phyloP scores from a whole-genome alignment of 2,329 filamentous ascomycete genomes.

The Rhinocladiella similis region DNA sequence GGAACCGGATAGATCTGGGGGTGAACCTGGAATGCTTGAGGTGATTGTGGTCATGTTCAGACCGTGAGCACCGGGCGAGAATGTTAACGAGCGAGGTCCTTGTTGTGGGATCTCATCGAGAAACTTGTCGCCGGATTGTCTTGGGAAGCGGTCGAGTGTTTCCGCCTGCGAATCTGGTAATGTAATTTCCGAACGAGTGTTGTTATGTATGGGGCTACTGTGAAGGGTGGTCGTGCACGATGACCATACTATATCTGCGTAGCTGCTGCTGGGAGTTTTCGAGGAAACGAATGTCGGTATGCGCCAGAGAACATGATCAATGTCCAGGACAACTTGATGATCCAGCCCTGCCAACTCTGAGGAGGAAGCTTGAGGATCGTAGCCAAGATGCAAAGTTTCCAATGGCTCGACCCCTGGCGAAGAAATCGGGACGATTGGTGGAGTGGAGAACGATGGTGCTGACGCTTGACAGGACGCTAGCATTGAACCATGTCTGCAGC shows the following conservation, averaged over 20 bases:
- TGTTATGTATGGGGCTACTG: constrained; percentile 11
- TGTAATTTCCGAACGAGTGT: constrained; percentile 22
- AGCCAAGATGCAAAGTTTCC: constrained; percentile 21
- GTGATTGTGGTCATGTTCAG: constrained; percentile 45
- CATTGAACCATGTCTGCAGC: constrained; percentile 12
- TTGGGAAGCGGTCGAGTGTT: constrained; percentile 13
- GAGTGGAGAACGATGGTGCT: constrained; percentile 6
- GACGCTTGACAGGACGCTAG: constrained; percentile 22
- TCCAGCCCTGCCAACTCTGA: constrained; percentile 30
- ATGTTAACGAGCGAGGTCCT: constrained; percentile 16
- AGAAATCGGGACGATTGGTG: constrained; percentile 16
- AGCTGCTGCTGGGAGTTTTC: constrained; percentile 4
- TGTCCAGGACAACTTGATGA: constrained; percentile 40
- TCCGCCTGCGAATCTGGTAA: constrained; percentile 12
- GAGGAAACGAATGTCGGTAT: constrained; percentile 20
- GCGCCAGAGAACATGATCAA: constrained; percentile 30
- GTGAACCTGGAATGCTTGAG: constrained; percentile 61
- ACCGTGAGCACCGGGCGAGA: constrained; percentile 14
- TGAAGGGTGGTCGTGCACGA: constrained; percentile 1
- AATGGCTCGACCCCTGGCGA: constrained; percentile 22
- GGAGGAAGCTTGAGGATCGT: constrained; percentile 20
- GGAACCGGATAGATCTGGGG: constrained; percentile 76
- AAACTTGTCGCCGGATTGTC: constrained; percentile 6
- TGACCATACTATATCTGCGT: constrained; percentile 9
- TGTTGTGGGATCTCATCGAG: constrained; percentile 20